phyloP scores from a whole-genome alignment of 805 yeast species.

The Soucietia sequanensis region DNA sequence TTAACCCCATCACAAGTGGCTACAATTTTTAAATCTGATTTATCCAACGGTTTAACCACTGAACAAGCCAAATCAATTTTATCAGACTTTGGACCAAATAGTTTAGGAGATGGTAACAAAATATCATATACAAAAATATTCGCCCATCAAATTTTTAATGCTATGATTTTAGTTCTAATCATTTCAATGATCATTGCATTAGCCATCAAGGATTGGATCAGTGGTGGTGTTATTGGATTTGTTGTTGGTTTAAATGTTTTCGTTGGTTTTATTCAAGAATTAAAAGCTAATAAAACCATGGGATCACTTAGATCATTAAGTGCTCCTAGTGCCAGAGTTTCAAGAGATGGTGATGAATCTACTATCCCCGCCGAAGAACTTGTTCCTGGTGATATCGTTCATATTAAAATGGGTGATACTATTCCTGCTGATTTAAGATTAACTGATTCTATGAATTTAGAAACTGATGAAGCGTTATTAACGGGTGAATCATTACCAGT shows the following conservation, averaged over 20 bases:
- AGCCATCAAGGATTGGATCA: slow-evolving; percentile 39
- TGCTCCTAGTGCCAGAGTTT: slow-evolving; percentile 46
- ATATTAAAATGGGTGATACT: slow-evolving; percentile 40
- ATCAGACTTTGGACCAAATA: slow-evolving; percentile 21
- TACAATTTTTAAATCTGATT: slow-evolving; percentile 38
- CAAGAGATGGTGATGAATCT: slow-evolving; percentile 38
- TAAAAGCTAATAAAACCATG: slow-evolving; percentile 51
- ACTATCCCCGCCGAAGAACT: slow-evolving; percentile 42
- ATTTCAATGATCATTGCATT: slow-evolving; percentile 38
- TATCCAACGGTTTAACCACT: slow-evolving; percentile 45
- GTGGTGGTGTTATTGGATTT: slow-evolving; percentile 45
- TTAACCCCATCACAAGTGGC: slow-evolving; percentile 36
- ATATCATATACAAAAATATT: slow-evolving; percentile 28
- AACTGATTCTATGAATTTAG: slow-evolving; percentile 33
- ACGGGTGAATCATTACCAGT: slow-evolving; percentile 42
- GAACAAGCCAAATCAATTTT: slow-evolving; percentile 12
- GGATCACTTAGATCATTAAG: slow-evolving; percentile 47
- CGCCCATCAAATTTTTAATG: slow-evolving; percentile 38
- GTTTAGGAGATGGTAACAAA: slow-evolving; percentile 28
- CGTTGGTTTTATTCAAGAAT: slow-evolving; percentile 51
- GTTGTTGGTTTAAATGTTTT: slow-evolving; percentile 46
- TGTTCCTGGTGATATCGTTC: slow-evolving; percentile 45
- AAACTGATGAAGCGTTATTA: slow-evolving; percentile 44
- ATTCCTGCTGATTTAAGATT: slow-evolving; percentile 44
- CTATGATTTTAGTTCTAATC: slow-evolving; percentile 38